Evolutionary conservation across 2,329 filamentous ascomycete species (phyloP).

Genomic region (Amauroascus verrucosus): DNA sequence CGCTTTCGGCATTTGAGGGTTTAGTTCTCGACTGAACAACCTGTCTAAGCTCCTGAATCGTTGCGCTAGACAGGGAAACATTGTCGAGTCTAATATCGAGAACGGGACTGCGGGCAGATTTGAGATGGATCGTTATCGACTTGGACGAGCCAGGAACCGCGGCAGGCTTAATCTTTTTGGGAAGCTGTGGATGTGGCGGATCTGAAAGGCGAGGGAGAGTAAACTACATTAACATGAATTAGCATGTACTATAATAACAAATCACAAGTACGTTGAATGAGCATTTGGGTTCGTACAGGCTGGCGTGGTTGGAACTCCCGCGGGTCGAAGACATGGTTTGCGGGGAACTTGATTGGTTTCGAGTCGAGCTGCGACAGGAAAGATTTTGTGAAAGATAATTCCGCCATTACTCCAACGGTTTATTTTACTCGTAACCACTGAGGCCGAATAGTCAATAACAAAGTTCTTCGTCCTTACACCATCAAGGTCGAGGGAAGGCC

Average conservation of each 20-base stretch:
- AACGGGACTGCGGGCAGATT: conserved; percentile 60
- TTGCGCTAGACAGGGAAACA: conserved; percentile 55
- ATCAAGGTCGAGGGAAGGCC: no score
- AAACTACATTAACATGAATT: conserved; percentile 28
- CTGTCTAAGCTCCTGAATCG: conserved; percentile 67
- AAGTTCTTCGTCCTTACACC: no score
- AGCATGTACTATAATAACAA: no score
- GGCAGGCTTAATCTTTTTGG: conserved; percentile 30
- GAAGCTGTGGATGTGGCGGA: conserved; percentile 35
- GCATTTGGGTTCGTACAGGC: conserved; percentile 51
- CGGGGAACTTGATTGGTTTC: conserved; percentile 67
- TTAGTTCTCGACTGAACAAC: conserved; percentile 52
- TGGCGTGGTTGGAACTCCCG: conserved; percentile 63
- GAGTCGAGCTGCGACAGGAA: conserved; percentile 74
- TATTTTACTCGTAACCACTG: background rate
- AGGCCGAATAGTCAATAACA: background rate
- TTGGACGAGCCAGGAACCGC: conserved; percentile 32
- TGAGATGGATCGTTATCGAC: conserved; percentile 29
- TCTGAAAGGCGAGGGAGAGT: conserved; percentile 38
- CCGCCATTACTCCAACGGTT: conserved; percentile 50
- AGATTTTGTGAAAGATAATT: conserved; percentile 70
- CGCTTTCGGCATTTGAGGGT: conserved; percentile 40
- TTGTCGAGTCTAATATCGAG: conserved; percentile 56
- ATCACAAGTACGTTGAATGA: conserved; percentile 12
- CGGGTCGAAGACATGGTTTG: conserved; percentile 83